Evolutionary conservation across 148 eudicot genomes (phyloP).

Genomic region (Vaccinium macrocarpon): DNA sequence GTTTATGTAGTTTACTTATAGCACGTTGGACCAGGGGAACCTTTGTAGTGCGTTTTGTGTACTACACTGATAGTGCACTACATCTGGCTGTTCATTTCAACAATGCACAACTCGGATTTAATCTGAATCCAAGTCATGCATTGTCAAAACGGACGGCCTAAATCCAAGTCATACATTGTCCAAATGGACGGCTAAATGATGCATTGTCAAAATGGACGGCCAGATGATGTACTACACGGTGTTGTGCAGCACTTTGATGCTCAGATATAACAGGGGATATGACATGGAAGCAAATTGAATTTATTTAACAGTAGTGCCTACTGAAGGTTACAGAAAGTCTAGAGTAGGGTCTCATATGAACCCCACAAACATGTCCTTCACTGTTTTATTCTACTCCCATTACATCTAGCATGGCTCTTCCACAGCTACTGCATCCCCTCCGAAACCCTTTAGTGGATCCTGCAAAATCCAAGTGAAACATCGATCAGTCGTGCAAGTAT

Average conservation of each 20-base stretch:
- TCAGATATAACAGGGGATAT: background rate
- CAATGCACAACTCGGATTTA: no score
- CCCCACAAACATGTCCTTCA: background rate
- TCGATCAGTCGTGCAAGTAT: background rate
- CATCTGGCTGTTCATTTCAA: no score
- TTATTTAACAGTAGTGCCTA: background rate
- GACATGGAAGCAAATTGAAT: background rate
- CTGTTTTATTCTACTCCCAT: conserved; percentile 17
- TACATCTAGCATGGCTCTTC: background rate
- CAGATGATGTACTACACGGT: no score
- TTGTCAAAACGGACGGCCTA: no score
- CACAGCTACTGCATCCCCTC: background rate
- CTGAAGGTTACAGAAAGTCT: conserved; percentile 4
- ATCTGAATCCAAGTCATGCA: no score
- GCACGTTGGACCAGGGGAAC: background rate
- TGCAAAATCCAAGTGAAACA: conserved; percentile 3
- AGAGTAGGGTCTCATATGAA: background rate
- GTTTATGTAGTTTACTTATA: background rate
- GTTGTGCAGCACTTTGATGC: background rate
- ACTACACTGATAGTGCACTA: no score
- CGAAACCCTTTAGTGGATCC: conserved; percentile 12
- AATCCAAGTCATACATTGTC: no score
- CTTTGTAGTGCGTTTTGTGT: no score
- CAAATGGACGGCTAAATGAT: no score
- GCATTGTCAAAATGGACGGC: no score